Base-by-base conservation (phyloP, 164 flowering plant species). In the Hamamelis virginiana region DNA sequence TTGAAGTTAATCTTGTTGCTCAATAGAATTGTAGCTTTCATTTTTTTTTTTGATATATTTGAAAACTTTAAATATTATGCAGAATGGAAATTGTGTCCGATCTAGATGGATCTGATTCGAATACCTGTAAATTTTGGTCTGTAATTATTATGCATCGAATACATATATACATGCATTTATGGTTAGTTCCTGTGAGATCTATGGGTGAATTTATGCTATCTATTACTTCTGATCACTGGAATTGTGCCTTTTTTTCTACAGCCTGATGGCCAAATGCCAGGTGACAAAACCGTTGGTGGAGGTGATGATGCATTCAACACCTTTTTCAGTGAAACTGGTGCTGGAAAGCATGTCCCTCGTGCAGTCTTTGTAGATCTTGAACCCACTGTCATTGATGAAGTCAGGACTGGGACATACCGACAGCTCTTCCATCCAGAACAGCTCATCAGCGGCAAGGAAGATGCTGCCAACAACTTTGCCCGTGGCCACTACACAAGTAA, bases 381-480 rank as follows among this genome's bases (percentile, higher is more conserved):
- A 66, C 88, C 88, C 44, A 85, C 88, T 59, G 88, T 85, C 38
- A 85, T 85, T 56, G 88, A 85, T 75, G 88, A 85, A 61, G 88
- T 85, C 64, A 77, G 88, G 77, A 81, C 89, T 53, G 91, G 89
- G 19, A 64, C 84, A 23, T 89, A 85, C 75, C 89, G 93, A 64
- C 91, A 87, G 80, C 89, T 89, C 38, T 86, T 89, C 82, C 93
- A 89, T 76, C 93, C 93, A 0, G 91, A 87, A 65, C 93, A 89
- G 74, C 91, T 89, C 72, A 80, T 85, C 75, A 83, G 82, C 48
- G 88, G 88, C 73, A 85, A 85, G 75, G 88, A 85, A 70, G 88
- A 85, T 69, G 88, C 88, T 57, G 88, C 88, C 69, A 85, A 85
- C 78, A 85, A 85, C 74, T 84, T 84, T 68, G 88, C 88, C 61